Base-by-base conservation (phyloP, 2,329 filamentous ascomycete genomes). In the Sarocladium oryzae region DNA sequence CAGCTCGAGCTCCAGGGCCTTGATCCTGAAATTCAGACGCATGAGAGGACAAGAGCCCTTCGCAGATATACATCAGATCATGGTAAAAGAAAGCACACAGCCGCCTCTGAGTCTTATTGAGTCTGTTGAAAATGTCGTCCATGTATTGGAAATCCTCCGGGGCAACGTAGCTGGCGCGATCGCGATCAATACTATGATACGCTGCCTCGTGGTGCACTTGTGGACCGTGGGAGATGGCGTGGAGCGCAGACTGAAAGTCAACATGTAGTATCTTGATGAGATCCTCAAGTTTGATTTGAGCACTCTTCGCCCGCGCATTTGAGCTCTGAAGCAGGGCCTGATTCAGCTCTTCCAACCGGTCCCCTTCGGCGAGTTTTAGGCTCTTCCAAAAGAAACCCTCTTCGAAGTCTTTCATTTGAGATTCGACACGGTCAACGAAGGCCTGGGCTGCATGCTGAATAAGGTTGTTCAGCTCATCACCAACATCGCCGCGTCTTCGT, bases 401-500 rank as follows among this genome's bases (percentile, higher is more conserved):
- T 13, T 36, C 30, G 32, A 37, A 21, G 2, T 26, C 20, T 15
- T 49, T 24, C 30, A 37, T 37, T 37, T 37, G 46, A 5, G 30
- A 24, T 37, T 49, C 46, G 15, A 82, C 65, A 7, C 78, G 69
- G 9, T 76, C 74, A 2, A 74, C 62, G 36, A 85, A 69, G 8
- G 69, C 70, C 23, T 73, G 72, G 20, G 77, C 76, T 7, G 81
- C 80, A 59, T 84, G 80, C 56, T 83, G 77, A 2, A 84, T 72
- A 2, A 75, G 66, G 50, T 83, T 81, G 11, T 71, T 66, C 51
- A 79, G 70, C 50, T 79, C 75, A 51, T 84, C 79, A 9, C 76
- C 74, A 2, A 80, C 58, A 10, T 69, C 60, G 2, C 74, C 73
- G n/a, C 69, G 58, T 9, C 63, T 65, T 26, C 80, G 74, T 33